Base-by-base conservation (phyloP, 208 protist species). In the Entamoeba histolytica region DNA sequence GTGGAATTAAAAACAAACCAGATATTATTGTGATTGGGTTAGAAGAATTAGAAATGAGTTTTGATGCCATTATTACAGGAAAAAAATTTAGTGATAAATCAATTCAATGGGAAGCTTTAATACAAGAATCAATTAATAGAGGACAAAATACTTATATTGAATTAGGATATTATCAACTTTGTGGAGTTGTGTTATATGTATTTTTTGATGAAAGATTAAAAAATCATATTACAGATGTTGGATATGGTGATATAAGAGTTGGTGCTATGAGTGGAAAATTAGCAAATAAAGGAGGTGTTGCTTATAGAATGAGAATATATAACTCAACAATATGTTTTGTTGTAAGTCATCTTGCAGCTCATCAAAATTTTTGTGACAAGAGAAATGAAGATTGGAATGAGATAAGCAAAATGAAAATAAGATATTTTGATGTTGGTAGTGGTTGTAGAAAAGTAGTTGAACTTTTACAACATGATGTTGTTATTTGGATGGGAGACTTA, bases 211-310 rank as follows among this genome's bases (percentile, higher is more conserved):
- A 10, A 10, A 19, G 12, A 78, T 44, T 78, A 3, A 0, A 78
- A 78, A 35, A 35, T 8, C 0, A n/a, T 0, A 78, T 78, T 35
- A 28, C 1, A 2, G 61, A 78, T 44, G 61, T 78, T 78, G 61
- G 61, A 35, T 78, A 5, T 78, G 15, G 12, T 1, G 5, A 78
- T 78, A 78, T 35, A 8, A 23, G 61, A 78, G 61, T 92, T 19
- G 95, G 93, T 91, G 95, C 95, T 14, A 94, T 96, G 49, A 94
- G 87, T 31, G 61, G 69, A 17, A 50, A 93, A 39, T 93, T 97
- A 51, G 97, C 97, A 19, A 98, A 98, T 95, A 98, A 98, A 94
- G 97, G 97, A 61, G 97, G 96, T 8, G 96, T 98, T 44, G 97
- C 96, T 0, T 94, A 98, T 6, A 94, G 94, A 0, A 93, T 98